Conservation (phyloP, 2,329 filamentous ascomycete species). For the Verruconis gallopava region DNA sequence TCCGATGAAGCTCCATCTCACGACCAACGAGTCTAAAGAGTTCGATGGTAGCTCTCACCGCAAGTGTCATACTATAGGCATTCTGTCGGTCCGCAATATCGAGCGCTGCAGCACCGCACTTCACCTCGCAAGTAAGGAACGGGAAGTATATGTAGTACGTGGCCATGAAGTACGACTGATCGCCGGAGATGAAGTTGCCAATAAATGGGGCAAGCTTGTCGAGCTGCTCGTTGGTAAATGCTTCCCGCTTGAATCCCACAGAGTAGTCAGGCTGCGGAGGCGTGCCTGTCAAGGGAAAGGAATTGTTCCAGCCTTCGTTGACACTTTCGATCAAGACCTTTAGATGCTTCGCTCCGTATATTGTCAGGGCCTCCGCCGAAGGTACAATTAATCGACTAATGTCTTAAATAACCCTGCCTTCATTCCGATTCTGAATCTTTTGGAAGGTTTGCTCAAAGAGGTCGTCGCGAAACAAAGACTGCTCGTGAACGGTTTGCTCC, state of each 20-base stretch:
- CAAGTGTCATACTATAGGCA: no score
- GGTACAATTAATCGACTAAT: conserved; percentile 27
- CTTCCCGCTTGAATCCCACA: conserved; percentile 14
- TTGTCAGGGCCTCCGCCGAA: conserved; percentile 24
- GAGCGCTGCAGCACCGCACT: no score
- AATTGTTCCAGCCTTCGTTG: conserved; percentile 17
- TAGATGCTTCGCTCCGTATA: conserved; percentile 12
- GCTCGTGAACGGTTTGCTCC: conserved; percentile 20
- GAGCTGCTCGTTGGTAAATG: conserved; percentile 14
- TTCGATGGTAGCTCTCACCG: no score
- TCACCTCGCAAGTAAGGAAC: no score
- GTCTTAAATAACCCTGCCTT: conserved; percentile 26
- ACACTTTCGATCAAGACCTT: conserved; percentile 8
- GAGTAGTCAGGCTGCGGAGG: conserved; percentile 33
- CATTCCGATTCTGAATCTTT: conserved; percentile 22
- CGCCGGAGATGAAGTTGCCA: no score
- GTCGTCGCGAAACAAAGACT: conserved; percentile 27
- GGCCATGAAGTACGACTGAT: no score
- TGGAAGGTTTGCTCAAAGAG: conserved; percentile 24
- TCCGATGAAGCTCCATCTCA: no score
- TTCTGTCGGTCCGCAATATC: no score
- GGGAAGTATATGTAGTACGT: no score
- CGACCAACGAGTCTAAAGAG: no score
- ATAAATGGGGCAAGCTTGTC: conserved; percentile 11
- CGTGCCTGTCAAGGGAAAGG: conserved; percentile 23